Evolutionary conservation across 2,329 filamentous ascomycete species (phyloP).

Genomic region (Lomentospora prolificans): DNA sequence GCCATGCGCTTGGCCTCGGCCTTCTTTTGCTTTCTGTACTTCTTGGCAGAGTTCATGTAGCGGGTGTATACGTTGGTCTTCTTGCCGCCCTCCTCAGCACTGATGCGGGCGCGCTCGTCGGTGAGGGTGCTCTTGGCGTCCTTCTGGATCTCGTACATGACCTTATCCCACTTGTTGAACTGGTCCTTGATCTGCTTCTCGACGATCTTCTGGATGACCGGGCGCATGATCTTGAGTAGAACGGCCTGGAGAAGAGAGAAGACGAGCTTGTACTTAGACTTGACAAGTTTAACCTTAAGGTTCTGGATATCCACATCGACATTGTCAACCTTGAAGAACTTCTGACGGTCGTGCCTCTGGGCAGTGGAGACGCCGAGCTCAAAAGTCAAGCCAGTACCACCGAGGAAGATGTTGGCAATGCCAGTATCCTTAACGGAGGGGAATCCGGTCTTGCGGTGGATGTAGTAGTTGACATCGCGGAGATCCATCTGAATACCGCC

Average conservation of each 20-base stretch:
- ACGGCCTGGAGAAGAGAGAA: constrained; percentile 82
- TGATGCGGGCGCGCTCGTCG: constrained; percentile 45
- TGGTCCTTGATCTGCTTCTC: constrained; percentile 84
- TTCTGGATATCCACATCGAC: constrained; percentile 75
- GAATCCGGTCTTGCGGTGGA: constrained; percentile 93
- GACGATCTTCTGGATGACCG: constrained; percentile 74
- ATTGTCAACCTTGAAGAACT: constrained; percentile 93
- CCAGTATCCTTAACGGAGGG: constrained; percentile 79
- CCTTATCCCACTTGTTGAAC: constrained; percentile 62
- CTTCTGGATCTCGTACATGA: constrained; percentile 67
- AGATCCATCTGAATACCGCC: constrained; percentile 90
- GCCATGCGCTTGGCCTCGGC: constrained; percentile 51
- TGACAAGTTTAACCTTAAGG: constrained; percentile 79
- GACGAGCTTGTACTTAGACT: constrained; percentile 90
- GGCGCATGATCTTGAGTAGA: constrained; percentile 72
- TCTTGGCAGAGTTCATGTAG: constrained; percentile 67
- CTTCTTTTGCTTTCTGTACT: constrained; percentile 64
- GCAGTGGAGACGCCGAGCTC: constrained; percentile 80
- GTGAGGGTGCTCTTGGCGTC: constrained; percentile 68
- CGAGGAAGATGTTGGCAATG: constrained; percentile 79
- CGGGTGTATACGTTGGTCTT: constrained; percentile 77
- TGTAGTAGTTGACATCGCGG: constrained; percentile 82
- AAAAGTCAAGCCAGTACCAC: constrained; percentile 82
- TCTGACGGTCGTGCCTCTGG: constrained; percentile 61
- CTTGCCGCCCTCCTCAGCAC: constrained; percentile 53